phyloP scores from a whole-genome alignment of 2,329 filamentous ascomycete species.

The Raffaelea arxii region DNA sequence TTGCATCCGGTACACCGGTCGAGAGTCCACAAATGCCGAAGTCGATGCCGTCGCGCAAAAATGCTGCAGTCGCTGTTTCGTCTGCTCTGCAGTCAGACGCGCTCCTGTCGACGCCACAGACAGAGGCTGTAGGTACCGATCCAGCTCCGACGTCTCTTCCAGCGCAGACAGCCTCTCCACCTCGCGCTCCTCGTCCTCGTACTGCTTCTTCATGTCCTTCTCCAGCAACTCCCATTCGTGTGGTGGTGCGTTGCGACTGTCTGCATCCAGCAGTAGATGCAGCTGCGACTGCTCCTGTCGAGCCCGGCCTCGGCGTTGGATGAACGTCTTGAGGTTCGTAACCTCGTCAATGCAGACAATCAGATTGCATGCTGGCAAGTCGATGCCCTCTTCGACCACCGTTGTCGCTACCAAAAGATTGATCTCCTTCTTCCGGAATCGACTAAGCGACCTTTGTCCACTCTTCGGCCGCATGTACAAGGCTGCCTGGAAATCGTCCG shows the following conservation, averaged over 20 bases:
- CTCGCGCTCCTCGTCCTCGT: conserved; percentile 53
- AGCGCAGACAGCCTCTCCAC: conserved; percentile 32
- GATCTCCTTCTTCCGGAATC: conserved; percentile 43
- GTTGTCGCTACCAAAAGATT: conserved; percentile 54
- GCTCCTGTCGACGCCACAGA: conserved; percentile 39
- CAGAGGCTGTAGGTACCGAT: conserved; percentile 17
- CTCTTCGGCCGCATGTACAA: conserved; percentile 18
- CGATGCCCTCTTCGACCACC: conserved; percentile 59
- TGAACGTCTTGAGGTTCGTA: conserved; percentile 43
- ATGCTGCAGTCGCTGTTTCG: conserved; percentile 67
- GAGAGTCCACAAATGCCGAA: conserved; percentile 49
- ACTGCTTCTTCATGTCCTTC: conserved; percentile 58
- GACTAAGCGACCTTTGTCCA: conserved; percentile 28
- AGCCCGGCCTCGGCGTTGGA: conserved; percentile 46
- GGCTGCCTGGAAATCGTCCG: conserved; percentile 15
- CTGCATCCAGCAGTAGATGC: conserved; percentile 30
- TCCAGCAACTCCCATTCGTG: conserved; percentile 59
- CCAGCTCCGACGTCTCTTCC: conserved; percentile 27
- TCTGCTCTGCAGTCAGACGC: conserved; percentile 61
- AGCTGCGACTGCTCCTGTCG: conserved; percentile 40
- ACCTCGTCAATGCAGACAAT: conserved; percentile 51
- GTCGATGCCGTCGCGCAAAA: conserved; percentile 60
- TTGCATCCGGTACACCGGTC: conserved; percentile 57
- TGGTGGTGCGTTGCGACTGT: neutral
- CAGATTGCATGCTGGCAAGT: conserved; percentile 54